Percentiles rank a stretch among this genome's conserved stretches.
phyloP scores from a whole-genome alignment of 495 filamentous ascomycete species.

The Bacidia rubella region DNA sequence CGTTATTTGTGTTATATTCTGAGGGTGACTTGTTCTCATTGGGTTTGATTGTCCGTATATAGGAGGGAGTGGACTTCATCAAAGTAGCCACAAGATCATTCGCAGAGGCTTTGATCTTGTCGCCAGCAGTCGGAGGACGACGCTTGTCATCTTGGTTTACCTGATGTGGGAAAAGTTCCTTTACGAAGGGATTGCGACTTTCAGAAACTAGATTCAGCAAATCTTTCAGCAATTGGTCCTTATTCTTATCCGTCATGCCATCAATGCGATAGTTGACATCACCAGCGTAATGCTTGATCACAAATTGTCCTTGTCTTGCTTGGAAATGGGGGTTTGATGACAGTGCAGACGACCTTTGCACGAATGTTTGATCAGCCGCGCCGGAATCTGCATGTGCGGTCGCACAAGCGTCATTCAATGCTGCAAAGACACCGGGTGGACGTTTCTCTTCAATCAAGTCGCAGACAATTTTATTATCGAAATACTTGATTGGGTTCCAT shows the following conservation, averaged over 20 bases:
- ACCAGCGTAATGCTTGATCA: slow-evolving; percentile 98
- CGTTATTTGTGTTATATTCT: slow-evolving; percentile 84
- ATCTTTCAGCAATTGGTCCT: slow-evolving; percentile 93
- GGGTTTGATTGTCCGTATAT: slow-evolving; percentile 98
- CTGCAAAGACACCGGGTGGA: slow-evolving; percentile 89
- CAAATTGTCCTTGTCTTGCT: slow-evolving; percentile 85
- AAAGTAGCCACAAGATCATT: slow-evolving; percentile 90
- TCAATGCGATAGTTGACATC: slow-evolving; percentile 92
- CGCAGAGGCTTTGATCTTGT: slow-evolving; percentile 92
- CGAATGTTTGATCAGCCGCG: slow-evolving; percentile 91
- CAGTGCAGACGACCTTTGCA: slow-evolving; percentile 79
- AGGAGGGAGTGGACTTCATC: slow-evolving; percentile 94
- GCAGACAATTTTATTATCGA: slow-evolving; percentile 98
- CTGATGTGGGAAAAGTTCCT: slow-evolving; percentile 77
- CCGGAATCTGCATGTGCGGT: slow-evolving; percentile 90
- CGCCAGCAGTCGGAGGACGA: slow-evolving; percentile 85
- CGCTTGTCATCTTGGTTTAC: slow-evolving; percentile 94
- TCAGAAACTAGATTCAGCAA: slow-evolving; percentile 74
- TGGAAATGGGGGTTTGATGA: slow-evolving; percentile 81
- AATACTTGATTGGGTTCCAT: slow-evolving; percentile 99
- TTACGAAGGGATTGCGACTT: slow-evolving; percentile 74
- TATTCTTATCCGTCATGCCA: slow-evolving; percentile 99
- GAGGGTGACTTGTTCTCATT: slow-evolving; percentile 94
- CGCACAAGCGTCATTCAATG: slow-evolving; percentile 92
- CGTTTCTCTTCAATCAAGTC: slow-evolving; percentile 89